A percentile compares a stretch with the other conserved stretches of the same genome.
These are phyloP conservation scores for Pleurotus tuoliensis DNA, from an alignment of 768 basidiomycete genomes.

Conservation along the genomic window DNA sequence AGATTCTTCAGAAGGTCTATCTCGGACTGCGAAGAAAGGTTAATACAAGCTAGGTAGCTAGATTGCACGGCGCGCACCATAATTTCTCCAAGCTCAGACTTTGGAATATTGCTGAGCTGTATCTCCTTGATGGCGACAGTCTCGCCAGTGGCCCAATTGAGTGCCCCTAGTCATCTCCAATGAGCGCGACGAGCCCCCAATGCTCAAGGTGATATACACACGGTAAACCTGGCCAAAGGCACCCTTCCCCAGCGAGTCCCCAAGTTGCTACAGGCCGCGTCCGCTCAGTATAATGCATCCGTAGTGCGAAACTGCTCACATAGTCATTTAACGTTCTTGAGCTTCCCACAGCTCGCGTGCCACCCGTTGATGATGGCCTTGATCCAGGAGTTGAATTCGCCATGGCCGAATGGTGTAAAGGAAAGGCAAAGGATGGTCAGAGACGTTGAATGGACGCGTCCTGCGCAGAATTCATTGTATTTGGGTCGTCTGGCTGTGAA, in stretches of 20 bases:
- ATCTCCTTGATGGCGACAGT: conserved; percentile 99
- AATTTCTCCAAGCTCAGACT: conserved; percentile 91
- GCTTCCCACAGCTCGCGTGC: conserved; percentile 4
- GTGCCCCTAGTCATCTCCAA: conserved; percentile 49
- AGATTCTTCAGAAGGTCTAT: conserved; percentile 97
- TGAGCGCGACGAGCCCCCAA: background rate
- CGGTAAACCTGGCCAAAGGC: conserved; percentile 97
- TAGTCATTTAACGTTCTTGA: conserved; percentile 7
- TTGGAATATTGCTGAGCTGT: conserved; percentile 88
- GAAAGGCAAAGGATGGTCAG: conserved; percentile 3
- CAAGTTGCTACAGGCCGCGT: conserved; percentile 68
- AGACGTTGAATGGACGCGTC: background rate
- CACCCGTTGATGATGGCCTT: conserved; percentile 6
- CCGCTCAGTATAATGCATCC: background rate
- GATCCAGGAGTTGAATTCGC: conserved; percentile 1
- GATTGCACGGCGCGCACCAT: conserved; percentile 60
- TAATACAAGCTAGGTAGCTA: conserved; percentile 9
- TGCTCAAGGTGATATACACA: conserved; percentile 36
- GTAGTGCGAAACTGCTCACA: background rate
- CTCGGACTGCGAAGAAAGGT: conserved; percentile 63
- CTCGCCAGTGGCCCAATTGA: conserved; percentile 96
- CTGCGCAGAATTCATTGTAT: conserved; percentile 8
- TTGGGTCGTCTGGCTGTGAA: background rate
- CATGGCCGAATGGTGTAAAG: background rate
- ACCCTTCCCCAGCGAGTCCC: conserved; percentile 93